These are phyloP conservation scores for Sporobolomyces pararoseus DNA, from an alignment of 768 basidiomycete species.

Conservation along the genomic window DNA sequence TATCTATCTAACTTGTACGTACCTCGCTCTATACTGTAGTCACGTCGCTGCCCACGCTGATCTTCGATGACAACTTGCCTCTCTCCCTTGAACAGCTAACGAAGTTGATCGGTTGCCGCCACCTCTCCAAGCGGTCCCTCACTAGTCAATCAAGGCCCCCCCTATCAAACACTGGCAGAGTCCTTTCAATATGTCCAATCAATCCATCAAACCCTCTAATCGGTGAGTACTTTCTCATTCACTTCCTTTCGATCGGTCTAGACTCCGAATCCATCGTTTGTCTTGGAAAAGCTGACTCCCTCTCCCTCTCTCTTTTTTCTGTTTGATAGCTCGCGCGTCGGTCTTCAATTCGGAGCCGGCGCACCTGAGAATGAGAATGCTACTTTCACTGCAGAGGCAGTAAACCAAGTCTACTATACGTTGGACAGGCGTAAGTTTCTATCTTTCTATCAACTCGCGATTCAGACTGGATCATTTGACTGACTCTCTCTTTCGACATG, in stretches of 20 bases:
- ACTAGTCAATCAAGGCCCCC: slow-evolving; percentile 20
- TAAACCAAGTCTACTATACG: slow-evolving; percentile 12
- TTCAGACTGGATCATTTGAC: background rate
- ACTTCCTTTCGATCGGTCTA: background rate
- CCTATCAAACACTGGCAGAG: slow-evolving; percentile 18
- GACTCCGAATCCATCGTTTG: too few relatives aligned
- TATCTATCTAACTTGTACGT: slow-evolving; percentile 22
- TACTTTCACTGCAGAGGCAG: slow-evolving; percentile 9
- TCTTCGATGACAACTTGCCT: background rate
- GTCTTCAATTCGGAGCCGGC: slow-evolving; percentile 19
- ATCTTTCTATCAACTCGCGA: background rate
- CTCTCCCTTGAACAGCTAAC: slow-evolving; percentile 16
- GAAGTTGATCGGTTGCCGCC: slow-evolving; percentile 19
- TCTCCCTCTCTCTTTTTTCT: background rate
- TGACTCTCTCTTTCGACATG: background rate
- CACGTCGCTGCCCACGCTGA: background rate
- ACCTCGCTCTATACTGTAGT: too few relatives aligned
- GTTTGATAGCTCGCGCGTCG: slow-evolving; percentile 23
- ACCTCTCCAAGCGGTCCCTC: background rate
- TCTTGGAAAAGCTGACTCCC: too few relatives aligned
- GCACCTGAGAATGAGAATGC: slow-evolving; percentile 16
- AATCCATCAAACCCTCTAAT: slow-evolving; percentile 25
- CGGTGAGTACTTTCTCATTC: background rate
- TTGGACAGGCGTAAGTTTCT: slow-evolving; percentile 26
- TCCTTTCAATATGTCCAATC: slow-evolving; percentile 17